Conservation (phyloP, 192 early-diverging fungal species). For the Gaertneriomyces semiglobifer region DNA sequence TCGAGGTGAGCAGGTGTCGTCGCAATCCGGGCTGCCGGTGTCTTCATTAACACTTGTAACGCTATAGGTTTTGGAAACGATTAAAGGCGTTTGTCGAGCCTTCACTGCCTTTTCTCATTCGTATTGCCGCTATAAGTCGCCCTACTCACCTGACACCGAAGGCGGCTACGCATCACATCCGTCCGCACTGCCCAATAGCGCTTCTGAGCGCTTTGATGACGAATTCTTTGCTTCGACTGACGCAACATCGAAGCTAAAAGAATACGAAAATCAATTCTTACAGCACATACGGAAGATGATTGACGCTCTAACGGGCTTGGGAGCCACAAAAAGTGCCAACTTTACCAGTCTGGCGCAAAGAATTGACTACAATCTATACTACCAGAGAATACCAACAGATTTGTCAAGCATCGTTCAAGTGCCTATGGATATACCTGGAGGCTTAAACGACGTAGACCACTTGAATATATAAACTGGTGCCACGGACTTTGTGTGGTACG, state of each 20-base stretch:
- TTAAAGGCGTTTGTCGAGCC: constrained; percentile 56
- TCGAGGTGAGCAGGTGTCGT: constrained; percentile 57
- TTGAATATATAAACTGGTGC: too few species aligned
- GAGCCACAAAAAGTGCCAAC: constrained; percentile 61
- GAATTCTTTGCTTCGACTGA: constrained; percentile 35
- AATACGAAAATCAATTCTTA: constrained; percentile 60
- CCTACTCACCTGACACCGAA: constrained; percentile 18
- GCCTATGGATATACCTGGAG: background rate
- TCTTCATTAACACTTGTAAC: constrained; percentile 21
- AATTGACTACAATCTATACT: constrained; percentile 76
- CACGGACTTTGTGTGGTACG: too few species aligned
- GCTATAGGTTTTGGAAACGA: constrained; percentile 60
- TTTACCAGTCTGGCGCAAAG: constrained; percentile 63
- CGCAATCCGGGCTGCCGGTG: background rate
- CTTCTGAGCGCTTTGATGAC: constrained; percentile 17
- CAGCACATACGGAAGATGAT: constrained; percentile 70
- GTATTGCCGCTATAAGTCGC: constrained; percentile 36
- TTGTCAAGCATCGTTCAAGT: constrained; percentile 25
- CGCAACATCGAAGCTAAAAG: constrained; percentile 40
- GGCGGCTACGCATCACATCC: constrained; percentile 29
- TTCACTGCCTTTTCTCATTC: constrained; percentile 58
- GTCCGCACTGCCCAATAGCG: constrained; percentile 6
- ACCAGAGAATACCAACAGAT: constrained; percentile 40
- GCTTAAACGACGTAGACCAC: background rate
- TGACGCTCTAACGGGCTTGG: constrained; percentile 75